phyloP scores from a whole-genome alignment of 2,329 filamentous ascomycete species.

The Aquanectria penicillioides region DNA sequence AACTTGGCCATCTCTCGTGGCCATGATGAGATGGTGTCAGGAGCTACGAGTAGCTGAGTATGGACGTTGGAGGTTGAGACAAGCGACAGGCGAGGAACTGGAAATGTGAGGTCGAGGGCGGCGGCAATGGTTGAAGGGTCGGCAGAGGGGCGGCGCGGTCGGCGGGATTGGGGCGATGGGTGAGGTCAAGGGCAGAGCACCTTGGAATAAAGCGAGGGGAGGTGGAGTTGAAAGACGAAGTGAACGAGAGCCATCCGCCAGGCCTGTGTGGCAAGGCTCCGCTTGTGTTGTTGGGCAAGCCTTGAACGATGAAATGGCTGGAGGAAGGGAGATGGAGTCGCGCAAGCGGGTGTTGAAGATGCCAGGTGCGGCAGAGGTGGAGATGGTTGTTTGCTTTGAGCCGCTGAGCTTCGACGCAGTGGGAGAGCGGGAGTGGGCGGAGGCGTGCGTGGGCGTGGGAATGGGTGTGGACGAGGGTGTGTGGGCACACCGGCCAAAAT shows the following conservation, averaged over 20 bases:
- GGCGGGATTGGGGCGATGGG: conserved; percentile 11
- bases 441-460: conserved; percentile 27
- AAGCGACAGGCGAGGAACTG: conserved; percentile 29
- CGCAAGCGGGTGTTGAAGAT: conserved; percentile 30
- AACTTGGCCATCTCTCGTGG: conserved; percentile 51
- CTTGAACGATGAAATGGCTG: conserved; percentile 35
- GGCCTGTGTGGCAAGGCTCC: conserved; percentile 35
- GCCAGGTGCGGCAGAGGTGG: conserved; percentile 25
- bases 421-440: conserved; percentile 3
- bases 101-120: conserved; percentile 33
- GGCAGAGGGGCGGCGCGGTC: conserved; percentile 26
- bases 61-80: conserved; percentile 33
- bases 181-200: conserved; percentile 24
- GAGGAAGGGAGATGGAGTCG: conserved; percentile 36
- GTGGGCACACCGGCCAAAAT: not conserved
- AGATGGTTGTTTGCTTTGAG: conserved; percentile 31
- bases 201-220: conserved; percentile 17
- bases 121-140: conserved; percentile 31
- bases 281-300: conserved; percentile 27
- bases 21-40: conserved; percentile 50
- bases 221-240: conserved; percentile 24
- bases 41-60: conserved; percentile 27
- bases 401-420: conserved; percentile 32
- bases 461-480: conserved; percentile 3
- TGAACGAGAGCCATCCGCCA: conserved; percentile 35